These are phyloP conservation scores for Acaromyces ingoldii DNA, from an alignment of 1,284 basidiomycete genomes.

Conservation along the genomic window DNA sequence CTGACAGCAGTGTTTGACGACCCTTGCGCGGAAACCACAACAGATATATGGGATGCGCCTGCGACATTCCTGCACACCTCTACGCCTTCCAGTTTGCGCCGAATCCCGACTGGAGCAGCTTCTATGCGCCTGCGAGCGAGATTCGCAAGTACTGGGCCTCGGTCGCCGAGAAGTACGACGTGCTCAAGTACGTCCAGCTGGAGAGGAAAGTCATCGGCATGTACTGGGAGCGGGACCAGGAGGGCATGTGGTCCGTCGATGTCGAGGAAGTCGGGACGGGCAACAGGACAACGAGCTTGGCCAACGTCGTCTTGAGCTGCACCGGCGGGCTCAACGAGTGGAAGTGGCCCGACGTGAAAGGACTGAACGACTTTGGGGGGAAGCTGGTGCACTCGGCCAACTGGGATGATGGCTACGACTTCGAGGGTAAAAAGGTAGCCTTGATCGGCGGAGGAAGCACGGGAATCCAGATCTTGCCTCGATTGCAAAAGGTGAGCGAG, in stretches of 20 bases:
- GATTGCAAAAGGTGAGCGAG: no score
- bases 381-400: neutral
- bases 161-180: neutral
- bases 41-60: neutral
- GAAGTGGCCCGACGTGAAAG: neutral
- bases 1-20: no score
- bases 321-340: neutral
- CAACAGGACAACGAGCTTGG: neutral
- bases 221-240: neutral
- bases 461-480: constrained; percentile 1
- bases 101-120: neutral
- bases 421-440: neutral
- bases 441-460: neutral
- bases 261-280: neutral
- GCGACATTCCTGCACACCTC: neutral
- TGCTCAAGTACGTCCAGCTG: neutral
- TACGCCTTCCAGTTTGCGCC: neutral
- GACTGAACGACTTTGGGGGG: neutral
- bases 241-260: neutral
- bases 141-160: neutral
- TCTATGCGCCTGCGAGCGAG: constrained; percentile 1
- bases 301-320: neutral
- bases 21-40: no score
- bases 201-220: neutral
- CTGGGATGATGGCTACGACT: neutral